These are phyloP conservation scores for Neopestalotiopsis clavispora DNA, from an alignment of 2,329 filamentous ascomycete species.

Conservation along the genomic window DNA sequence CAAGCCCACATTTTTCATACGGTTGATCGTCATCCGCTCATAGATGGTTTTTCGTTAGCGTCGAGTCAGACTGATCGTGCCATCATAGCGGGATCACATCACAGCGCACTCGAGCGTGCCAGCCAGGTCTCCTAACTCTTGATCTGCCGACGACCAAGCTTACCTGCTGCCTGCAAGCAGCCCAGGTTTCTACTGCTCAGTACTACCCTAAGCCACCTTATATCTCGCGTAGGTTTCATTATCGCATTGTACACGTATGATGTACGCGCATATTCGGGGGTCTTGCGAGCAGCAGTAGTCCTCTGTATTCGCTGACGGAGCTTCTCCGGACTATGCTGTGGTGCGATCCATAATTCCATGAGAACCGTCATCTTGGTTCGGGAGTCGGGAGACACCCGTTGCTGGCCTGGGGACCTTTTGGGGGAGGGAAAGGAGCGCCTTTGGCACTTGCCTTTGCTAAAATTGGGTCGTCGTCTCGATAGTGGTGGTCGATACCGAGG, in stretches of 20 bases:
- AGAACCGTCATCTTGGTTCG: neutral
- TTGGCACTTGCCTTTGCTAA: neutral
- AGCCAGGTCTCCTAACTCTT: no score
- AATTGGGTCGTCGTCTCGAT: neutral
- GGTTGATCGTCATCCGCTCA: neutral
- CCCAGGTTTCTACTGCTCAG: no score
- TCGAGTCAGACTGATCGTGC: neutral
- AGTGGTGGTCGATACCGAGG: neutral
- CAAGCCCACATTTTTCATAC: neutral
- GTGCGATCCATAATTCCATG: neutral
- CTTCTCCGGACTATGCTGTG: neutral
- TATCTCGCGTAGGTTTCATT: neutral
- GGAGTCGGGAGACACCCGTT: neutral
- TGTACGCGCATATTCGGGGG: neutral
- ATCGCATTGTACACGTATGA: neutral
- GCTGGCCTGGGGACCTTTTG: neutral
- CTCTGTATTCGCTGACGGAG: neutral
- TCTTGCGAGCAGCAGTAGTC: neutral
- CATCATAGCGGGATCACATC: neutral
- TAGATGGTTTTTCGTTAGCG: neutral
- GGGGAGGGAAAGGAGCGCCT: neutral
- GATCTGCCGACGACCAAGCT: no score
- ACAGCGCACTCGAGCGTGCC: neutral
- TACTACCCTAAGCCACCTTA: no score
- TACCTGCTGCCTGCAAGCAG: no score